A percentile compares a stretch with the other conserved stretches of the same genome.
Evolutionary conservation across 768 basidiomycete species (phyloP).

Genomic region (Russula brevipes): DNA sequence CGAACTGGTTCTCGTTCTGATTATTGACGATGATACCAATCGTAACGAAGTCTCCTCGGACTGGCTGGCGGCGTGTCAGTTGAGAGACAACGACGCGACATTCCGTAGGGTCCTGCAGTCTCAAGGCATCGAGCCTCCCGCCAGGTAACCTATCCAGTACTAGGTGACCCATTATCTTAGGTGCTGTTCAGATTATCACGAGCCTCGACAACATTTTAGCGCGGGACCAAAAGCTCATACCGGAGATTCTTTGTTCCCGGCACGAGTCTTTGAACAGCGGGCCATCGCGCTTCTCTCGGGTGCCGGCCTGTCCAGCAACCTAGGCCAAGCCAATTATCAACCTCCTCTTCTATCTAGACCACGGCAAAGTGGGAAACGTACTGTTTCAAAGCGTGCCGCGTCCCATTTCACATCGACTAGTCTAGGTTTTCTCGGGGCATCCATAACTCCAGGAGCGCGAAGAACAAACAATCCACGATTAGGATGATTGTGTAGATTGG

Average conservation of each 20-base stretch:
- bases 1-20: not conserved
- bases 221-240: not conserved
- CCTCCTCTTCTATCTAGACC: no score
- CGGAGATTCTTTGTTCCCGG: not conserved
- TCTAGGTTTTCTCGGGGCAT: constrained; percentile 75
- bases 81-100: not conserved
- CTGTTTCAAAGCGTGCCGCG: constrained; percentile 33
- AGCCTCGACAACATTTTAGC: not conserved
- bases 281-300: not conserved
- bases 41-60: not conserved
- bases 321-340: not conserved
- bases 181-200: not conserved
- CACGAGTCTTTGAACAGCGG: not conserved
- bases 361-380: constrained; percentile 12
- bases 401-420: constrained; percentile 65
- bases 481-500: constrained; percentile 85
- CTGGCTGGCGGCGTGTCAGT: not conserved
- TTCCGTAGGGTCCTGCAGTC: no score
- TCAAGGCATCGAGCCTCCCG: not conserved
- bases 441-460: constrained; percentile 77
- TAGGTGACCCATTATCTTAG: not conserved
- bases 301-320: constrained; percentile 8
- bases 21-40: not conserved
- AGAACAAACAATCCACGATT: constrained; percentile 86
- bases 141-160: not conserved